Percentiles rank a stretch among this genome's conserved stretches.
These are phyloP conservation scores for Botryosphaeria agaves DNA, from an alignment of 2,329 filamentous ascomycete species.

Conservation along the genomic window DNA sequence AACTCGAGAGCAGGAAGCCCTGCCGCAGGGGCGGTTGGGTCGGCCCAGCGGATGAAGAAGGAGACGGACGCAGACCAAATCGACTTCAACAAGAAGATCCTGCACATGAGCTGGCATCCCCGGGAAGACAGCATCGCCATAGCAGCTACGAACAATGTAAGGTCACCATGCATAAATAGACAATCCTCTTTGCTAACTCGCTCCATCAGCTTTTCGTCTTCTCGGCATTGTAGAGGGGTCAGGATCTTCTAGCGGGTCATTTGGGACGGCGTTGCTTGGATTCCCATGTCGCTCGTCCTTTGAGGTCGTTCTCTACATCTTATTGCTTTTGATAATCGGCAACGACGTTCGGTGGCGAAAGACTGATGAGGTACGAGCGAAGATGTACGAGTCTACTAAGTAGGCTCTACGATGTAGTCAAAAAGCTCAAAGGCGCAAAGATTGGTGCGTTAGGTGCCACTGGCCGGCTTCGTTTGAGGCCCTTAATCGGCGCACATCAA, in stretches of 20 bases:
- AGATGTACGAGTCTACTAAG: too few relatives aligned
- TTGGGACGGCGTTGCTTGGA: constrained; percentile 5
- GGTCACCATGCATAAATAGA: constrained; percentile 15
- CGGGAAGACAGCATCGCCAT: constrained; percentile 99
- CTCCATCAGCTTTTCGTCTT: constrained; percentile 35
- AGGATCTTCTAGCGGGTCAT: constrained; percentile 3
- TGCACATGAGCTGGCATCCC: constrained; percentile 99
- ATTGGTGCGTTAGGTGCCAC: too few relatives aligned
- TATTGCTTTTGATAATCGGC: too few relatives aligned
- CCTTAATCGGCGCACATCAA: too few relatives aligned
- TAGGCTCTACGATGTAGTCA: too few relatives aligned
- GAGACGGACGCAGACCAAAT: constrained; percentile 99
- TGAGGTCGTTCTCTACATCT: too few relatives aligned
- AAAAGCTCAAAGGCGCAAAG: too few relatives aligned
- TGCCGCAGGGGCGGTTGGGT: constrained; percentile 45
- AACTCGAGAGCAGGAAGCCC: constrained; percentile 80
- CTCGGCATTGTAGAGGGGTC: constrained; percentile 30
- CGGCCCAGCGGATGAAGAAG: constrained; percentile 91
- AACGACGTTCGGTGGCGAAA: too few relatives aligned
- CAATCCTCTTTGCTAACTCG: not conserved
- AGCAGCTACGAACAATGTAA: constrained; percentile 97
- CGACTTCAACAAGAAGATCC: constrained; percentile 99
- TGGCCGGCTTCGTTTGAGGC: too few relatives aligned
- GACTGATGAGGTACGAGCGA: too few relatives aligned
- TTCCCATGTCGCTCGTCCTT: too few relatives aligned